Evolutionary conservation across 2,329 filamentous ascomycete species (phyloP), one percentile per base, ranked within the genome.

Genomic region (Hypoxylon sp.): DNA sequence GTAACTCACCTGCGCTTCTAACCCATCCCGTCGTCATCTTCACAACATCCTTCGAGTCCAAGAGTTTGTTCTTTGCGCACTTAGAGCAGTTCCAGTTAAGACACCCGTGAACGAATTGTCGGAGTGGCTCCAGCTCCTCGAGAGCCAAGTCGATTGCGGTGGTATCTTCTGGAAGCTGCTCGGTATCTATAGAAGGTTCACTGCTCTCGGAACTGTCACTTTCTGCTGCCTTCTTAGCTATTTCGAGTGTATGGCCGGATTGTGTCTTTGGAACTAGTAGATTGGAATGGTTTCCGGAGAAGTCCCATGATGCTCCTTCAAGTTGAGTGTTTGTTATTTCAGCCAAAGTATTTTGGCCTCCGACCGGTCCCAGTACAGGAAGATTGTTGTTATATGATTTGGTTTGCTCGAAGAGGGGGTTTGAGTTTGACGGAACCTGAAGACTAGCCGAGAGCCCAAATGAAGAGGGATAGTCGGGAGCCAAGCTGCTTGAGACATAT

Each of bases 11-110:
- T 11, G 24, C 52, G 6, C 8, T 26, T 37, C 17, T 46, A 17
- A 22, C 39, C 67, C 67, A 70, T 22, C 24, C 44, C 17, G 29
- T 48, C 17, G 63, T 55, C 63, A 69, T 64, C 17, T 62, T 63
- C 14, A 54, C n/a, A 9, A 69, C 33, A 24, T 59, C 52, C 19
- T 63, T 54, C 0, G 46, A 1, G 10, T 50, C 53, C 31, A 60
- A 31, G 13, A 37, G 2, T 10, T 57, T 53, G n/a, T 22, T 54
- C 35, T 52, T 64, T 19, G n/a, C 26, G 33, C 69, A 71, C 8
- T n/a, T 59, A 14, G 69, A 35, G 33, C 69, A 71, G 13, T 26
- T 31, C 42, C 33, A 42, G 5, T 10, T 6, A 35, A 62, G 31
- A 29, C 53, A 65, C 2, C 2, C 24, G 17, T 14, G 48, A n/a